These are phyloP conservation scores for Trichophyton equinum DNA, from an alignment of 2,329 filamentous ascomycete species.

Conservation along the genomic window DNA sequence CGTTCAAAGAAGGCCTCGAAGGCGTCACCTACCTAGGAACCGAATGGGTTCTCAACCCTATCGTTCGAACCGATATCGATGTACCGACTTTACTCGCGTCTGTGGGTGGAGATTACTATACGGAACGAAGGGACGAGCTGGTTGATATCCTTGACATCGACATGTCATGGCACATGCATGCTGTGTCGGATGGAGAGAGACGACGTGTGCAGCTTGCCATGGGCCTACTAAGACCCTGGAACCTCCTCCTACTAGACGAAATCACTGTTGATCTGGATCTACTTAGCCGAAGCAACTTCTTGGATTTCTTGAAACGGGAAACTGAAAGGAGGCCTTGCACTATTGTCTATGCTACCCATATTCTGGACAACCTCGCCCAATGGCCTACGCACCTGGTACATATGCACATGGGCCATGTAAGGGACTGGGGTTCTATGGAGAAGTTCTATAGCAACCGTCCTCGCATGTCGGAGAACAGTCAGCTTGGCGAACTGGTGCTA, in stretches of 20 bases:
- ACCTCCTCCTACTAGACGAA: constrained; percentile 79
- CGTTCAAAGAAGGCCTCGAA: constrained; percentile 79
- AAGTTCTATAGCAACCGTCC: constrained; percentile 49
- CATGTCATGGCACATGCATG: constrained; percentile 84
- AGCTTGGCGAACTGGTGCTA: constrained; percentile 75
- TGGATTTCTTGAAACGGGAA: constrained; percentile 75
- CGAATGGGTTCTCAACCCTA: constrained; percentile 96
- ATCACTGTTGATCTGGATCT: constrained; percentile 96
- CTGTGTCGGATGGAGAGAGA: constrained; percentile 84
- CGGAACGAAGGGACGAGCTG: constrained; percentile 72
- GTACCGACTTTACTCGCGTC: constrained; percentile 72
- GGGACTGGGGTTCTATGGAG: constrained; percentile 69
- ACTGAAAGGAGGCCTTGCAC: constrained; percentile 73
- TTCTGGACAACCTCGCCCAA: constrained; percentile 81
- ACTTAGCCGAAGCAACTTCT: constrained; percentile 69
- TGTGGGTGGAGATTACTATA: constrained; percentile 76
- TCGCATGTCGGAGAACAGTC: constrained; percentile 58
- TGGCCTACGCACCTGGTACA: constrained; percentile 96
- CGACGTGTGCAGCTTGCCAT: constrained; percentile 89
- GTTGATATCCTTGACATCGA: constrained; percentile 85
- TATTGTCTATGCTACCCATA: constrained; percentile 95
- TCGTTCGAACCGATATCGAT: constrained; percentile 88
- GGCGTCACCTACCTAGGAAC: constrained; percentile 94
- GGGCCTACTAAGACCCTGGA: constrained; percentile 86
- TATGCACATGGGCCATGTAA: constrained; percentile 80